Evolutionary conservation across 495 filamentous ascomycete species (phyloP).

Genomic region (Filosporella fistucella): DNA sequence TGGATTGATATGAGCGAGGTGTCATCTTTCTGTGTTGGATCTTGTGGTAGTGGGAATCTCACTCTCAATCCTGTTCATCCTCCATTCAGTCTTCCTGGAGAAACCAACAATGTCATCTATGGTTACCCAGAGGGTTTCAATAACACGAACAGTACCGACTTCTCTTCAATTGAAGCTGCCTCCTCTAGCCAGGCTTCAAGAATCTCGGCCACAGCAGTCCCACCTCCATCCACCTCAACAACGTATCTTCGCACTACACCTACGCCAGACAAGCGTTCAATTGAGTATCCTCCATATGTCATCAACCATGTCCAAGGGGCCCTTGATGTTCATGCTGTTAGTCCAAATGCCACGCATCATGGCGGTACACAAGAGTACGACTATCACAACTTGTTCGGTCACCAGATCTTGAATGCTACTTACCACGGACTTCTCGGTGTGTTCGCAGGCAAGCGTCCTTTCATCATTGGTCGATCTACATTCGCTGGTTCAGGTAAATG

Average conservation of each 20-base stretch:
- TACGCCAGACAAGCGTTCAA: conserved; percentile 64
- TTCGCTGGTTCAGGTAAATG: conserved; percentile 76
- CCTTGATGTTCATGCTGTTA: conserved; percentile 67
- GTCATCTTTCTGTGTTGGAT: conserved; percentile 78
- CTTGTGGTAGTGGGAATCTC: conserved; percentile 66
- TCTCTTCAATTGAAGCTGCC: conserved; percentile 50
- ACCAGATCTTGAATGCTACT: conserved; percentile 75
- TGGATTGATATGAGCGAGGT: conserved; percentile 91
- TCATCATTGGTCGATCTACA: conserved; percentile 82
- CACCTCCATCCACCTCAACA: conserved; percentile 27
- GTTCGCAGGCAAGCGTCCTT: conserved; percentile 65
- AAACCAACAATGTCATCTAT: conserved; percentile 54
- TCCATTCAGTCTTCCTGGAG: conserved; percentile 61
- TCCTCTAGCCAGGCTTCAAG: conserved; percentile 45
- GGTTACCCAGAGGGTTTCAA: conserved; percentile 71
- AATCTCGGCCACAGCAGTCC: conserved; percentile 25
- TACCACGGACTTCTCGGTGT: conserved; percentile 65
- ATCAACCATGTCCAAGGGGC: conserved; percentile 80
- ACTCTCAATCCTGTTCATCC: conserved; percentile 68
- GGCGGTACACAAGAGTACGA: conserved; percentile 76
- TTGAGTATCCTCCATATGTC: conserved; percentile 77
- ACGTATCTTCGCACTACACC: conserved; percentile 59
- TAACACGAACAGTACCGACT: conserved; percentile 65
- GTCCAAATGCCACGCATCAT: conserved; percentile 72
- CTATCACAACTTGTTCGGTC: conserved; percentile 71